Base-by-base conservation (phyloP, 2,329 filamentous ascomycete genomes). In the Myriosclerotinia scirpicola region DNA sequence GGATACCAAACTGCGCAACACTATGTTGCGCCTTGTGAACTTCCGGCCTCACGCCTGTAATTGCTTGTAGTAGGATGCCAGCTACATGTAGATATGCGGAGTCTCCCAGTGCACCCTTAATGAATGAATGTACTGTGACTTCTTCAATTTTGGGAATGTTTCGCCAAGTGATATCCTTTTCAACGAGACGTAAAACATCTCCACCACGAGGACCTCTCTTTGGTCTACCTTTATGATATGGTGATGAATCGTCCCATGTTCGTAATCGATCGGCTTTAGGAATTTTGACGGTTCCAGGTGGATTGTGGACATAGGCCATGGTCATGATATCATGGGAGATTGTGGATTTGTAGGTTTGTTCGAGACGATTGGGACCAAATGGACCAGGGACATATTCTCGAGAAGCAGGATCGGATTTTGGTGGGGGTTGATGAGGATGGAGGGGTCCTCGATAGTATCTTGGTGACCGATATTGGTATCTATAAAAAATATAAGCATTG, bases 361-460 rank as follows among this genome's bases (percentile, higher is more conserved):
- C 88, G 67, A 97, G 84, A 65, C 95, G 90, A 15, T 94, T 91
- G 60, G 91, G 83, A 76, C 89, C 90, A 83, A 98, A 99, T 2
- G 95, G 95, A 0, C 95, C 95, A 0, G 95, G 93, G 36, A 91
- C 83, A 78, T 95, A 99, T 76, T 92, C 84, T 76, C 95, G 90
- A 67, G 95, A 97, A 38, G 90, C 85, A 0, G 93, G 93, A 75
- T 97, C 91, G 69, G 93, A 95, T 62, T 88, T 85, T 50, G 88
- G 85, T n/a, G 92, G 94, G 67, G 92, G 91, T 81, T 97, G 92
- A 75, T 97, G 88, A 61, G 95, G 95, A 77, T 98, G 93, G 34
- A 98, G 84, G 70, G 93, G 93, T 66, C 95, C 95, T 75, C 94
- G 91, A 79, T 97, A 89, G 84, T 93, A 99, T 81, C 94, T 95